Conservation (phyloP, 2,329 filamentous ascomycete species). For the Fusarium protoensiforme region DNA sequence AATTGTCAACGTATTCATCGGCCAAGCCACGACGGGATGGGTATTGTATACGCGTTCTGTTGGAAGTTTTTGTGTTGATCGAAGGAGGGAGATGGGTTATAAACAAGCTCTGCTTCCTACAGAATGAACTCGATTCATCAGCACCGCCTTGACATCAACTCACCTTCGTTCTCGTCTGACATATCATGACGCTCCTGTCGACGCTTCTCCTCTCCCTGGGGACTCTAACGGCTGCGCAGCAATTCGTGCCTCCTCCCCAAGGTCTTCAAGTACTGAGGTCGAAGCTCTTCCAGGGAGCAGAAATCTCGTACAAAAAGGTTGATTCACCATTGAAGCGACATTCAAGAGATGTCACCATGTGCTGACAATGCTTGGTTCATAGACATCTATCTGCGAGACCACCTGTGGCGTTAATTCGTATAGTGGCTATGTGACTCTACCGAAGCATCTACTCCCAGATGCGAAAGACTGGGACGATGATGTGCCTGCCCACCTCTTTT, state of each 20-base stretch:
- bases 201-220: background rate
- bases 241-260: background rate
- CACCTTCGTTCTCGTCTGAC: too few species aligned
- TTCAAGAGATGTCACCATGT: background rate
- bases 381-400: slow-evolving; percentile 41
- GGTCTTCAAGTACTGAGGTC: slow-evolving; percentile 8
- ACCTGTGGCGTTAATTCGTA: slow-evolving; percentile 35
- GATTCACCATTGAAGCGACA: background rate
- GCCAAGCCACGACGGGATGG: background rate
- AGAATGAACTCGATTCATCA: background rate
- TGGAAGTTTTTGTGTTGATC: background rate
- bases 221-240: background rate
- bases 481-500: slow-evolving; percentile 49
- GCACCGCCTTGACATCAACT: background rate
- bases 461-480: slow-evolving; percentile 24
- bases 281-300: slow-evolving; percentile 24
- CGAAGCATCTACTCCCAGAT: slow-evolving; percentile 43
- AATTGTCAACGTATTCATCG: background rate
- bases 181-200: background rate
- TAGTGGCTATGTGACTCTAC: slow-evolving; percentile 38
- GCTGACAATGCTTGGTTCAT: background rate
- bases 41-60: background rate
- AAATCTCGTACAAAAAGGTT: slow-evolving; percentile 41
- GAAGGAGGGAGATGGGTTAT: background rate
- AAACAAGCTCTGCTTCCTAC: background rate